These are phyloP conservation scores for Boletus patriciae DNA, from an alignment of 768 basidiomycete genomes.

Conservation along the genomic window DNA sequence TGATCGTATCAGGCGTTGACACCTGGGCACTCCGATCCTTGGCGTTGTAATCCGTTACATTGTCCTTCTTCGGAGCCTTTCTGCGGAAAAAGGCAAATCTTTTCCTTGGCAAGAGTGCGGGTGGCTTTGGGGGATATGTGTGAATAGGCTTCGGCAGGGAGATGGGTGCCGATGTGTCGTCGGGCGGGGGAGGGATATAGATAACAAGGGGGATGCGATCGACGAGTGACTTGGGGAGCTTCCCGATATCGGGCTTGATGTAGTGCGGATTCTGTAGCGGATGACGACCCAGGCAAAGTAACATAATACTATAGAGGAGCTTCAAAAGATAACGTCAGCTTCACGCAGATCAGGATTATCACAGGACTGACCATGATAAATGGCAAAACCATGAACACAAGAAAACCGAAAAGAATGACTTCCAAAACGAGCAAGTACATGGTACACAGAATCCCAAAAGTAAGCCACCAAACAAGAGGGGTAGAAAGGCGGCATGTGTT, in stretches of 20 bases:
- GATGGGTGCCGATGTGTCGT: slow-evolving; percentile 38
- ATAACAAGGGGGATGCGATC: slow-evolving; percentile 81
- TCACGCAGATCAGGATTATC: background rate
- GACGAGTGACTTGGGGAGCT: slow-evolving; percentile 67
- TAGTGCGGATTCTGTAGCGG: slow-evolving; percentile 71
- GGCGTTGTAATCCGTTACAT: slow-evolving; percentile 8
- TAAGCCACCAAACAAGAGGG: slow-evolving; percentile 86
- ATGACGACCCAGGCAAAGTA: slow-evolving; percentile 78
- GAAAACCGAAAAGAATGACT: slow-evolving; percentile 69
- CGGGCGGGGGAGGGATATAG: slow-evolving; percentile 80
- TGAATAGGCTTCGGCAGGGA: slow-evolving; percentile 52
- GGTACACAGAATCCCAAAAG: slow-evolving; percentile 75
- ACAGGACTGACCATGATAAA: slow-evolving; percentile 65
- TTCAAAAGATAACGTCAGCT: slow-evolving; percentile 28
- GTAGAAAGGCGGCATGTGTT: slow-evolving; percentile 69
- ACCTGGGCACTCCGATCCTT: slow-evolving; percentile 19
- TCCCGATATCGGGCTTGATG: slow-evolving; percentile 78
- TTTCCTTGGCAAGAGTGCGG: slow-evolving; percentile 34
- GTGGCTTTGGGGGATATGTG: slow-evolving; percentile 59
- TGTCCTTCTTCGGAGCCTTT: slow-evolving; percentile 27
- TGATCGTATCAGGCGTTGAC: slow-evolving; percentile 12
- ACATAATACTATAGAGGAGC: slow-evolving; percentile 76
- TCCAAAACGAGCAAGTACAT: slow-evolving; percentile 76
- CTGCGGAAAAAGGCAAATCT: slow-evolving; percentile 56
- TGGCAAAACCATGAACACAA: slow-evolving; percentile 78